Percentiles rank a stretch among this genome's conserved stretches.
Conservation (phyloP, 2,329 filamentous ascomycete genomes). For the Phaeosphaeria sp. region DNA sequence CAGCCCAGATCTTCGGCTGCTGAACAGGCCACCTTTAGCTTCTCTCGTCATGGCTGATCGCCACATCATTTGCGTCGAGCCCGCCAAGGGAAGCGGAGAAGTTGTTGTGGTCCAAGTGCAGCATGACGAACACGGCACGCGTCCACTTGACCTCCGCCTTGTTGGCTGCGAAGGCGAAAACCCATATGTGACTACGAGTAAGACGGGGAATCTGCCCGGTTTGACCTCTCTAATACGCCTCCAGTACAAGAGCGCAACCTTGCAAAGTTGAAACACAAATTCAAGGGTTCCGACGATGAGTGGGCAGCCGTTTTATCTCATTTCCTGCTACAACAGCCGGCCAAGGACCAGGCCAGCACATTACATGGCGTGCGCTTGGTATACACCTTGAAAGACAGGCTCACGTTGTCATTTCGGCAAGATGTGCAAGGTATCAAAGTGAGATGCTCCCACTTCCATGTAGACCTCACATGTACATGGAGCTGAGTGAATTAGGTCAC, state of each 20-base stretch:
- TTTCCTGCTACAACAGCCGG: conserved; percentile 58
- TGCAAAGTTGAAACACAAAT: conserved; percentile 38
- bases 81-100: conserved; percentile 58
- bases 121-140: conserved; percentile 51
- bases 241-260: conserved; percentile 44
- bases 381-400: conserved; percentile 61
- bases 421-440: conserved; percentile 6
- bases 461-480: background rate
- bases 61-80: conserved; percentile 64
- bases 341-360: conserved; percentile 49
- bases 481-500: conserved; percentile 47
- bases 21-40: conserved; percentile 1
- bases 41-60: conserved; percentile 15
- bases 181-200: conserved; percentile 65
- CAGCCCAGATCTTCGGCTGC: background rate
- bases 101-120: conserved; percentile 69
- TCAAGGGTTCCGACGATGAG: conserved; percentile 57
- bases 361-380: conserved; percentile 63
- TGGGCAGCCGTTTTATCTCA: conserved; percentile 69
- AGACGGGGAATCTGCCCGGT: conserved; percentile 45
- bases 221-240: conserved; percentile 31
- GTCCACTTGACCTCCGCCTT: conserved; percentile 69
- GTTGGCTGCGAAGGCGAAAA: conserved; percentile 71
- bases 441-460: background rate
- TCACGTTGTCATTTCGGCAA: conserved; percentile 61